Base-by-base conservation (phyloP, 1,139 yeast species). In the Suhomyces coccinellae region DNA sequence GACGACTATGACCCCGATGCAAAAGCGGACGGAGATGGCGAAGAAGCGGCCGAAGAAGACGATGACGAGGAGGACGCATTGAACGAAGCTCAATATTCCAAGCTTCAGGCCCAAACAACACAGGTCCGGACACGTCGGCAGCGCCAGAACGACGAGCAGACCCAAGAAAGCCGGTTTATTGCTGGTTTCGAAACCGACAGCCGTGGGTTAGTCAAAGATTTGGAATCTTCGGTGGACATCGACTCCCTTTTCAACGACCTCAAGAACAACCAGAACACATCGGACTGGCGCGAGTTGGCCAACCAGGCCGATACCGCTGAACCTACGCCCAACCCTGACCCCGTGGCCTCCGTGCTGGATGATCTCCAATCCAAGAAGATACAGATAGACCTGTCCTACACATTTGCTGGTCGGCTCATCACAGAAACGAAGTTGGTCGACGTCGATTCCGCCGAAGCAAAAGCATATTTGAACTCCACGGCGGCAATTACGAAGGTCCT, bases 341-440 rank as follows among this genome's bases (percentile, higher is more conserved):
- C 64, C 36, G 47, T 40, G 17, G 34, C 13, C 28, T 24, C n/a
- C 28, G 39, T 45, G 42, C 41, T 43, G 29, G 45, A 45, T 30
- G 46, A 43, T 9, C 39, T 51, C 14, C 59, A 71, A 14, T 67
- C 71, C 31, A 80, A 80, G 40, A 76, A 77, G 59, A 77, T 93
- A 45, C 80, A 82, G 53, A 91, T 93, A 44, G 83, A 81, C 49
- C 75, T 95, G 45, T 80, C 84, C 6, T 91, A 88, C 61, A 85
- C 87, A 44, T 93, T 90, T 73, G 99, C 99, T 0, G 98, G 98
- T 2, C 86, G 86, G 54, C 73, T 82, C 6, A 75, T 87, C 5
- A 80, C 85, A 0, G 96, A 90, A 57, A 83, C 85, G 47, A 88
- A 87, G 62, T 71, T 77, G 60, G 97, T 93, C 2, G 85, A 81